A percentile compares a stretch with the other conserved stretches of the same genome.
phyloP scores from a whole-genome alignment of 78 protist species.

The slime mould (Dictyostelium discoideum) region DNA sequence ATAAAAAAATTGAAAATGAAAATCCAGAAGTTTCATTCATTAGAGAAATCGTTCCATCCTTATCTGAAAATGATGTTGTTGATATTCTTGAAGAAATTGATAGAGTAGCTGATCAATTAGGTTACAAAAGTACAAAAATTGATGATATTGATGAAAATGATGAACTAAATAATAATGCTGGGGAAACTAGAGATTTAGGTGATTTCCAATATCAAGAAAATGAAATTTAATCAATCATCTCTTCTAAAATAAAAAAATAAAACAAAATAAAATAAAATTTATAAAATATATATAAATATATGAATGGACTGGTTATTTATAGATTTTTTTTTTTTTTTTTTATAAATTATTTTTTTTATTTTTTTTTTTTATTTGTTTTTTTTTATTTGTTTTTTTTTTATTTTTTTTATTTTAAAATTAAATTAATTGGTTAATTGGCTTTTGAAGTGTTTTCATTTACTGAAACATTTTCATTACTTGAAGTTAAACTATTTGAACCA shows the following conservation, averaged over 20 bases:
- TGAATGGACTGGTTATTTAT: too few species aligned
- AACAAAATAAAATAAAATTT: background rate
- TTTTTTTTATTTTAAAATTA: background rate
- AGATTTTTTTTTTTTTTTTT: background rate
- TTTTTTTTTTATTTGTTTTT: background rate
- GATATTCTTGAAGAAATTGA: background rate
- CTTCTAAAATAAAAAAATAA: background rate
- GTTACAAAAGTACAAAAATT: background rate
- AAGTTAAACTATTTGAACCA: background rate
- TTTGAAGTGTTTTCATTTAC: background rate
- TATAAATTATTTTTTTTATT: background rate
- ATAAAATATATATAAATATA: background rate
- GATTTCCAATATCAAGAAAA: background rate
- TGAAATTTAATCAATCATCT: background rate
- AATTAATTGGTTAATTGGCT: background rate
- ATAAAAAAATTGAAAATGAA: background rate
- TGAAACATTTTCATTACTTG: background rate
- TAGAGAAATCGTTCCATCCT: background rate
- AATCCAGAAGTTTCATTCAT: background rate
- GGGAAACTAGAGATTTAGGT: background rate
- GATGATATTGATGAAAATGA: background rate
- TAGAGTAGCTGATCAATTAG: background rate
- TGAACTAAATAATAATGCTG: background rate
- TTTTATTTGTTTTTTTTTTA: background rate
- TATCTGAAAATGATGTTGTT: background rate